A percentile compares a stretch with the other conserved stretches of the same genome.
phyloP scores from a whole-genome alignment of 2,329 filamentous ascomycete species.

The Penicillium freii region DNA sequence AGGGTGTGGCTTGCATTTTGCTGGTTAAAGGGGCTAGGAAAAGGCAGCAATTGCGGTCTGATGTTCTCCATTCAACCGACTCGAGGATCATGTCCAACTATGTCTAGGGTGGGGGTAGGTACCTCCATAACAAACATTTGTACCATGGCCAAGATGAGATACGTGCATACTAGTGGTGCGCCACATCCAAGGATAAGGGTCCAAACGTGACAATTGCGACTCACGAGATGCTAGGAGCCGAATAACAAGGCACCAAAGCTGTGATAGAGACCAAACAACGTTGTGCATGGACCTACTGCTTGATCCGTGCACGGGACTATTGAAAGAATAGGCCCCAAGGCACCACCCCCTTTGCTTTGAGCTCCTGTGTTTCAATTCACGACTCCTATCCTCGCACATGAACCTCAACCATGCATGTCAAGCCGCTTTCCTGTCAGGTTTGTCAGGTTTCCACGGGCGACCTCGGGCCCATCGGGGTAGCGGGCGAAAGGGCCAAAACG shows the following conservation, averaged over 20 bases:
- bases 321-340: slow-evolving; percentile 8
- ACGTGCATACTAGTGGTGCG: slow-evolving; percentile 3
- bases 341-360: background rate
- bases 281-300: slow-evolving; percentile 5
- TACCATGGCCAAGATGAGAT: background rate
- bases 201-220: slow-evolving; percentile 12
- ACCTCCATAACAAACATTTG: background rate
- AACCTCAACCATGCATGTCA: slow-evolving; percentile 22
- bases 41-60: slow-evolving; percentile 16
- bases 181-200: background rate
- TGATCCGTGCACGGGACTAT: slow-evolving; percentile 28
- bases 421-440: slow-evolving; percentile 9
- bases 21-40: background rate
- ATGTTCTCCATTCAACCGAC: slow-evolving; percentile 4
- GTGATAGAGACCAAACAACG: background rate
- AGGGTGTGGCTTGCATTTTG: slow-evolving; percentile 20
- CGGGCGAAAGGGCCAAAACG: slow-evolving; percentile 11
- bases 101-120: background rate
- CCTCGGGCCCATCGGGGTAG: background rate
- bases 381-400: slow-evolving; percentile 9
- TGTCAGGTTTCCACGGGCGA: background rate
- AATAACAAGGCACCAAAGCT: background rate
- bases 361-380: background rate
- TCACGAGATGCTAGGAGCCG: background rate
- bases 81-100: background rate